Percentiles rank a stretch among this genome's conserved stretches.
Conservation (phyloP, 345 rosid species). For the Brassica incana region DNA sequence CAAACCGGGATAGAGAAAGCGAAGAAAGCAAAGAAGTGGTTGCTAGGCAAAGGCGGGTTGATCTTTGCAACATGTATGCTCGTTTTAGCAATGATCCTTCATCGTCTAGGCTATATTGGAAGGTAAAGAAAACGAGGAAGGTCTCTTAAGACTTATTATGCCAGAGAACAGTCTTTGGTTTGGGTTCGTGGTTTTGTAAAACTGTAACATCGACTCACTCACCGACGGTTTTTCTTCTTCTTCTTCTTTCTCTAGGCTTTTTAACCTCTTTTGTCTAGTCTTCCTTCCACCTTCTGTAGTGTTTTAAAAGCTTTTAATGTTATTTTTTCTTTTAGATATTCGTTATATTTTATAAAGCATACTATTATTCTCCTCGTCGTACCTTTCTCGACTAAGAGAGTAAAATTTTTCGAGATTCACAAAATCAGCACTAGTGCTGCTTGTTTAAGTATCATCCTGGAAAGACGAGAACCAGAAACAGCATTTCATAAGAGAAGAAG, state of each 20-base stretch:
- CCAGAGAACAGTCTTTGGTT: slow-evolving; percentile 13
- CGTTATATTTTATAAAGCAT: neutral
- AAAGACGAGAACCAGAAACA: neutral
- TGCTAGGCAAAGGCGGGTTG: slow-evolving; percentile 82
- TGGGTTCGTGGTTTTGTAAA: slow-evolving; percentile 23
- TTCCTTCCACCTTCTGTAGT: slow-evolving; percentile 17
- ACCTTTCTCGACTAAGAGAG: neutral
- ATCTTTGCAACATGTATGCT: slow-evolving; percentile 78
- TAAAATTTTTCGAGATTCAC: neutral
- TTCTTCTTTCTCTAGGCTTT: neutral
- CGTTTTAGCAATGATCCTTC: slow-evolving; percentile 73
- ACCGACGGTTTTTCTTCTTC: neutral
- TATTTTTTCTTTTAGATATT: neutral
- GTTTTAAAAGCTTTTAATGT: neutral
- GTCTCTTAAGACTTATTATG: slow-evolving; percentile 3
- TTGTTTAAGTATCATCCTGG: neutral
- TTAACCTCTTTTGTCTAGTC: slow-evolving; percentile 2
- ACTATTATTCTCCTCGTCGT: neutral
- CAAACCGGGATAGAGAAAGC: slow-evolving; percentile 76
- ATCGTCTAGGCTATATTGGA: slow-evolving; percentile 76
- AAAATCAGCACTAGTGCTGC: neutral
- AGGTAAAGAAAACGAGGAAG: slow-evolving; percentile 35
- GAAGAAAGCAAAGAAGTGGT: slow-evolving; percentile 87
- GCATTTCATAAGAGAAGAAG: neutral
- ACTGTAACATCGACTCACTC: slow-evolving; percentile 16